Evolutionary conservation across 1,284 basidiomycete species (phyloP).

Genomic region (Puccinia polysora): DNA sequence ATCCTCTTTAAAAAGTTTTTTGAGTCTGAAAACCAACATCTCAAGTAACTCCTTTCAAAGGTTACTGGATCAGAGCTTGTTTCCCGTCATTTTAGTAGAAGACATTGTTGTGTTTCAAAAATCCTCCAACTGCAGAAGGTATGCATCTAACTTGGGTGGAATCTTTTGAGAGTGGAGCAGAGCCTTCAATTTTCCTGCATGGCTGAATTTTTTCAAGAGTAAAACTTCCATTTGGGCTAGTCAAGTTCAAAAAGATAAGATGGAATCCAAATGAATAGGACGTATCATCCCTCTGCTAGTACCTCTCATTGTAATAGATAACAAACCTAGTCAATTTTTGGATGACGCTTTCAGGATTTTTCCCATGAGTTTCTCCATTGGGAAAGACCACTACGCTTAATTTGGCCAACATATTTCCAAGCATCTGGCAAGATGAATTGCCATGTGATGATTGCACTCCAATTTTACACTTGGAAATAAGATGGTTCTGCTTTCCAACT

Average conservation of each 20-base stretch:
- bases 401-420: background rate
- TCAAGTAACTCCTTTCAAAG: background rate
- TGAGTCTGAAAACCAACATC: background rate
- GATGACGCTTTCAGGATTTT: background rate
- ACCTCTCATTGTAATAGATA: background rate
- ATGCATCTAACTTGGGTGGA: background rate
- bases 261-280: background rate
- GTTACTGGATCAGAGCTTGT: background rate
- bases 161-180: background rate
- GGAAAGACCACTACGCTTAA: background rate
- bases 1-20: background rate
- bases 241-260: background rate
- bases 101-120: background rate
- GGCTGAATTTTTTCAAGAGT: background rate
- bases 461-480: background rate
- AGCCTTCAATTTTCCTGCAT: background rate
- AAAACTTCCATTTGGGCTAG: background rate
- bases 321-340: background rate
- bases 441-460: background rate
- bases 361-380: background rate
- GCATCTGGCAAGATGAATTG: background rate
- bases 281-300: background rate
- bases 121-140: background rate
- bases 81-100: background rate
- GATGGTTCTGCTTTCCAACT: background rate